Base-by-base conservation (phyloP, 805 yeast species). In the Saccharomycopsis babjevae region DNA sequence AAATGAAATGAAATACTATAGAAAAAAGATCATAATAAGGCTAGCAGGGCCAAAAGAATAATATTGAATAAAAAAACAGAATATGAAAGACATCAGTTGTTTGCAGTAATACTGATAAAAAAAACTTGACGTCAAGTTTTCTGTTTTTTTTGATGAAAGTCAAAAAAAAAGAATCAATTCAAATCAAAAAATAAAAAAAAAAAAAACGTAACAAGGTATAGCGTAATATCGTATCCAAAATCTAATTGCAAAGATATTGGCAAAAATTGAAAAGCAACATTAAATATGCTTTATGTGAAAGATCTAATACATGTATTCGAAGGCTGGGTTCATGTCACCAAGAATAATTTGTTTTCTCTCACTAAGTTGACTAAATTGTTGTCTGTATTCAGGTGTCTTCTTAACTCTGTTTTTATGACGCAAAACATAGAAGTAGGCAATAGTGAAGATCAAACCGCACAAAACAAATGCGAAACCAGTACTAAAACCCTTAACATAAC, bases 301-400 rank as follows among this genome's bases (percentile, higher is more conserved):
- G 28, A 46, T 25, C 54, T 42, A 74, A 62, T 74, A 76, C 58
- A 70, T 67, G 62, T 76, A 76, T 38, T 62, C 68, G 64, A 76
- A 74, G n/a, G 62, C 65, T 5, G 78, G 78, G 61, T 69, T 73
- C 59, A 69, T 68, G 64, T 76, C 79, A 50, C 78, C 79, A 32
- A 71, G 71, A 46, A 71, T 65, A 30, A 73, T 61, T 61, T 73
- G 72, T 18, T 70, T 73, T 60, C 74, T 67, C 60, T 70, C 72
- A 20, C 66, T 62, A 57, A 67, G 59, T 6, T 67, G 60, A 28
- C 68, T 67, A 59, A 72, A 76, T 50, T 71, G 61, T 32, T 61
- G 62, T 20, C 65, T 66, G 62, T 74, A 76, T 25, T 52, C 62
- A n/a, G 54, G 50, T 32, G 68, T 68, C 54, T 74, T 68, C 57